These are phyloP conservation scores for Aspergillus caelatus DNA, from an alignment of 2,329 filamentous ascomycete genomes.

Conservation along the genomic window DNA sequence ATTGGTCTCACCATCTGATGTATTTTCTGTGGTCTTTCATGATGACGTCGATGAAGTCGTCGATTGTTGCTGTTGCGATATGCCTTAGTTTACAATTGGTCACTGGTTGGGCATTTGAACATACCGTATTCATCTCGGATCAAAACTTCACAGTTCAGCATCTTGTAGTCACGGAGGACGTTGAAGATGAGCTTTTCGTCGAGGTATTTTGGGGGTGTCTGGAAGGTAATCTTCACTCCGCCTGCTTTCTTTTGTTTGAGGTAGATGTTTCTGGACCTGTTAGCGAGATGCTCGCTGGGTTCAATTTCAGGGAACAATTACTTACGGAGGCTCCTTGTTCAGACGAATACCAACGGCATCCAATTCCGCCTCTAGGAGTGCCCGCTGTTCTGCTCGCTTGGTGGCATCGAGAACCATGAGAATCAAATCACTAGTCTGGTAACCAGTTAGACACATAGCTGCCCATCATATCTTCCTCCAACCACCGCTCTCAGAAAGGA, in stretches of 20 bases:
- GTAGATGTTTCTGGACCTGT: constrained; percentile 78
- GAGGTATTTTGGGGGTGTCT: constrained; percentile 80
- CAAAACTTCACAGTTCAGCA: constrained; percentile 95
- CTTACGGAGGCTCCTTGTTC: constrained; percentile 86
- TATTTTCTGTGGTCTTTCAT: constrained; percentile 99
- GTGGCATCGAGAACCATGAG: constrained; percentile 97
- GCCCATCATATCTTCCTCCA: background rate
- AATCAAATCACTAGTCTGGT: constrained; percentile 85
- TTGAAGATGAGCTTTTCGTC: constrained; percentile 99
- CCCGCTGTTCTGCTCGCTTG: constrained; percentile 90
- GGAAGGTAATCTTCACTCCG: constrained; percentile 98
- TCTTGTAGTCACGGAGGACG: constrained; percentile 97
- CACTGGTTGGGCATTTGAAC: background rate
- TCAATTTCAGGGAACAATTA: background rate
- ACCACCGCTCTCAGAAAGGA: too few species aligned
- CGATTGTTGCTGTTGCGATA: constrained; percentile 71
- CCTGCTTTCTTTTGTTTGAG: constrained; percentile 94
- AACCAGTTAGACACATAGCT: constrained; percentile 7
- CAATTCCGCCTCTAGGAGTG: constrained; percentile 85
- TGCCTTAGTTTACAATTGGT: background rate
- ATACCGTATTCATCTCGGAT: constrained; percentile 84
- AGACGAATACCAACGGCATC: constrained; percentile 93
- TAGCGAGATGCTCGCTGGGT: background rate
- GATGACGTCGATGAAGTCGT: constrained; percentile 98
- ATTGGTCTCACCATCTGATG: constrained; percentile 67